Conservation (phyloP, 176 grass and related monocot genomes). For the Eleusine indica region DNA sequence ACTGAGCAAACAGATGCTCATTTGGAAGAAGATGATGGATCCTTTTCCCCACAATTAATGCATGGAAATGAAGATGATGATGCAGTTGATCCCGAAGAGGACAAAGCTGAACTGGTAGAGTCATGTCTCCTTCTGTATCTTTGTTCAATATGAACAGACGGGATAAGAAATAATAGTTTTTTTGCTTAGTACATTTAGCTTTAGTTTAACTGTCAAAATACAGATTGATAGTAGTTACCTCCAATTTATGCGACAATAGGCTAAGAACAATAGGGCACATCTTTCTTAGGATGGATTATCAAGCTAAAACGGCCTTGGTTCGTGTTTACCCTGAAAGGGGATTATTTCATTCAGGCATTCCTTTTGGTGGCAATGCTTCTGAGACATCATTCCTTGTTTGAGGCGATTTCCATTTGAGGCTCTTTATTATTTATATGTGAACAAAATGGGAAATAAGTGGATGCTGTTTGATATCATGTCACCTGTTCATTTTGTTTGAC, state of each 20-base stretch:
- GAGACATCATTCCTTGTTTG: not conserved
- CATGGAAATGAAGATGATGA: slow-evolving; percentile 85
- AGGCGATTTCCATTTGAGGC: not conserved
- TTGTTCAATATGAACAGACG: not conserved
- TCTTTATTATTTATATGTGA: too few species aligned
- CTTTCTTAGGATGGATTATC: not conserved
- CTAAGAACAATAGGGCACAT: not conserved
- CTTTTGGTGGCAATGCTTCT: slow-evolving; percentile 2
- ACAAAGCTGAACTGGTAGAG: slow-evolving; percentile 85
- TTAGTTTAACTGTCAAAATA: slow-evolving; percentile 23
- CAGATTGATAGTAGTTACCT: not conserved
- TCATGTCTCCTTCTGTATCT: slow-evolving; percentile 22
- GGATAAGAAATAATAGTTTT: not conserved
- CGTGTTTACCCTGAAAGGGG: slow-evolving; percentile 16
- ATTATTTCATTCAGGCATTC: slow-evolving; percentile 9
- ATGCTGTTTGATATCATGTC: not conserved
- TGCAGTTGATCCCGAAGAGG: slow-evolving; percentile 97
- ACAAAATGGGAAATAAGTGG: not conserved
- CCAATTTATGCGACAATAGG: not conserved
- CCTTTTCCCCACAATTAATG: slow-evolving; percentile 91
- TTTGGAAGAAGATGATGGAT: slow-evolving; percentile 75
- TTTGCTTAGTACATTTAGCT: slow-evolving; percentile 7
- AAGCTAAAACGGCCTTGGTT: not conserved
- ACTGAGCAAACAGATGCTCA: slow-evolving; percentile 56
- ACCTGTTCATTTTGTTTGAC: slow-evolving; percentile 28